These are phyloP conservation scores for Saccharata proteae DNA, from an alignment of 2,329 filamentous ascomycete genomes.

Conservation along the genomic window DNA sequence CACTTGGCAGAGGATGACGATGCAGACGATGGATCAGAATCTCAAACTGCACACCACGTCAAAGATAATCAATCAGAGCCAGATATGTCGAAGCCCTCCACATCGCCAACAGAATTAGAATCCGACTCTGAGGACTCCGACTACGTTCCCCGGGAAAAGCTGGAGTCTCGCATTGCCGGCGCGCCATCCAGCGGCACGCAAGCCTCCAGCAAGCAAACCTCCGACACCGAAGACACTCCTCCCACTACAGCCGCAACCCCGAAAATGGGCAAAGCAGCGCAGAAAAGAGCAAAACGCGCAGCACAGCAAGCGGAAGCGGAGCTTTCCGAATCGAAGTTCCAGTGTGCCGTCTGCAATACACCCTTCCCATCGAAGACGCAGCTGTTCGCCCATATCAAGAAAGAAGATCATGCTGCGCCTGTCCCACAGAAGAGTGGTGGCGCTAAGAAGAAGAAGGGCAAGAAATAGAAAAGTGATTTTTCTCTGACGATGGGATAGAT, in stretches of 20 bases:
- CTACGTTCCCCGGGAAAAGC: conserved; percentile 23
- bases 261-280: conserved; percentile 36
- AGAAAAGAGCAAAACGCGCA: conserved; percentile 34
- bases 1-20: conserved; percentile 27
- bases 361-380: conserved; percentile 63
- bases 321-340: conserved; percentile 36
- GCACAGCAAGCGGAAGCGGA: conserved; percentile 26
- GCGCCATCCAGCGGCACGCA: too few relatives aligned
- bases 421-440: conserved; percentile 12
- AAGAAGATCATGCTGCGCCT: conserved; percentile 50
- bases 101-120: conserved; percentile 8
- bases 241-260: conserved; percentile 12
- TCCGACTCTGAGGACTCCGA: conserved; percentile 16
- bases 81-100: too few relatives aligned
- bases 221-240: conserved; percentile 8
- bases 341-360: conserved; percentile 68
- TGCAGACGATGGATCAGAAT: too few relatives aligned
- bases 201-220: background rate
- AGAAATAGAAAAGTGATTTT: conserved; percentile 7
- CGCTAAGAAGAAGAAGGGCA: conserved; percentile 13
- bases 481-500: background rate
- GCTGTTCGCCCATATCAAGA: conserved; percentile 61
- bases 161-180: conserved; percentile 21
- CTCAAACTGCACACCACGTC: too few relatives aligned
- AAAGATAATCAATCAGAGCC: too few relatives aligned